These are phyloP conservation scores for Macrolepiota dolichaula DNA, from an alignment of 768 basidiomycete species.

Conservation along the genomic window DNA sequence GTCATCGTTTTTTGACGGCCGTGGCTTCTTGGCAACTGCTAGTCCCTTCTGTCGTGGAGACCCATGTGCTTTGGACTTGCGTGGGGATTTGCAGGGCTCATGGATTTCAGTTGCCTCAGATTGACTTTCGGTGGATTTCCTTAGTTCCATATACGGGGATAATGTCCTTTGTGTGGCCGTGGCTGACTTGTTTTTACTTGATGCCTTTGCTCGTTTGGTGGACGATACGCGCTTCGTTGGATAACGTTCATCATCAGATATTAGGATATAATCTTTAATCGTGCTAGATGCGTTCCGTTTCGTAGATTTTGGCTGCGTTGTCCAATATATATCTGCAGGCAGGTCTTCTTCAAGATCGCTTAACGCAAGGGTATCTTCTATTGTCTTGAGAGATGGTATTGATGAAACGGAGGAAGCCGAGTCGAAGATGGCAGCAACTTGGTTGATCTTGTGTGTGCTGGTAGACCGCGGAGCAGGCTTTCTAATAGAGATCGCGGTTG, in stretches of 20 bases:
- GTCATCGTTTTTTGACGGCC: background rate
- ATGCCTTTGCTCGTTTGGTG: background rate
- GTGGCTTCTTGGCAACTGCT: background rate
- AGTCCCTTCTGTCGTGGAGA: slow-evolving; percentile 6
- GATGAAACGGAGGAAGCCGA: background rate
- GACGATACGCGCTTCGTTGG: background rate
- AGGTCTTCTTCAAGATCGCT: slow-evolving; percentile 5
- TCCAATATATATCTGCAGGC: background rate
- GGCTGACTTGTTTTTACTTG: background rate
- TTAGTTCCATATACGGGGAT: background rate
- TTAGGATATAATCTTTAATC: slow-evolving; percentile 1
- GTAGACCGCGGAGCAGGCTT: background rate
- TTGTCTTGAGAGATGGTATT: background rate
- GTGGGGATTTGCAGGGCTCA: slow-evolving; percentile 11
- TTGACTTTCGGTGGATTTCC: background rate
- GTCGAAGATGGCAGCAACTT: background rate
- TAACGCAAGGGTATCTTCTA: background rate
- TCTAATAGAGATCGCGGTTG: background rate
- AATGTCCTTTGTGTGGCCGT: background rate
- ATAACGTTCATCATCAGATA: slow-evolving; percentile 3
- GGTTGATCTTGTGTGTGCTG: background rate
- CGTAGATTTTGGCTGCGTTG: background rate
- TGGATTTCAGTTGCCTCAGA: background rate
- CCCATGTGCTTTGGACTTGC: slow-evolving; percentile 10
- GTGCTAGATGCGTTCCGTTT: background rate